phyloP scores from a whole-genome alignment of 805 yeast species.

The Sporopachydermia quercuum region DNA sequence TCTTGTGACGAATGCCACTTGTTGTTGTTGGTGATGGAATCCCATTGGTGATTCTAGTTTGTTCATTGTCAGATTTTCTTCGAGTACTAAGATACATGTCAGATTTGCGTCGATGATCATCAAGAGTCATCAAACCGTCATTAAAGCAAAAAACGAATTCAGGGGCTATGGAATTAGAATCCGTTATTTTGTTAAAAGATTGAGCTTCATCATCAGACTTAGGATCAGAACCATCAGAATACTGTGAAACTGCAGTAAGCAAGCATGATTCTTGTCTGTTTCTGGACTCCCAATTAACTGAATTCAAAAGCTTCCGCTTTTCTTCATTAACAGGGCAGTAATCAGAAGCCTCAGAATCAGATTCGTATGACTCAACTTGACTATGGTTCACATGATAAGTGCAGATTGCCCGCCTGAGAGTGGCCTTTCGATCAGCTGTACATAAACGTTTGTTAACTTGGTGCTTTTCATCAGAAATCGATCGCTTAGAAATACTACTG shows the following conservation, averaged over 20 bases:
- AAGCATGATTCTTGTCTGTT: background rate
- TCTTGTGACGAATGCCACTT: background rate
- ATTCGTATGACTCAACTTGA: background rate
- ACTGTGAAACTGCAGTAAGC: conserved; percentile 1
- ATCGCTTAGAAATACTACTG: background rate
- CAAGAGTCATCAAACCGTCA: background rate
- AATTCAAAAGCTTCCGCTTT: no score
- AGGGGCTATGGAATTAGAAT: background rate
- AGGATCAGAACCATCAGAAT: conserved; percentile 1
- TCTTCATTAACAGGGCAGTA: background rate
- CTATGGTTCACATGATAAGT: background rate
- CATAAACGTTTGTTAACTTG: background rate
- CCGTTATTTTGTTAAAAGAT: background rate
- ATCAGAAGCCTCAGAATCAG: background rate
- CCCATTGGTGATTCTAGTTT: background rate
- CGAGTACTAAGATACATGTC: background rate
- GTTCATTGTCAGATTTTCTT: background rate
- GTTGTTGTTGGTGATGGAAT: background rate
- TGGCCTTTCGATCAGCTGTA: no score
- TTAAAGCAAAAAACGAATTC: background rate
- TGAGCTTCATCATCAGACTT: background rate
- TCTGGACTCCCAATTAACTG: background rate
- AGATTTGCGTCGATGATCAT: background rate
- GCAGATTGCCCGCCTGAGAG: background rate
- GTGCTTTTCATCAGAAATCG: no score